A percentile compares a stretch with the other conserved stretches of the same genome.
These are phyloP conservation scores for Syzygium malaccense DNA, from an alignment of 441 rosid species.

Conservation along the genomic window DNA sequence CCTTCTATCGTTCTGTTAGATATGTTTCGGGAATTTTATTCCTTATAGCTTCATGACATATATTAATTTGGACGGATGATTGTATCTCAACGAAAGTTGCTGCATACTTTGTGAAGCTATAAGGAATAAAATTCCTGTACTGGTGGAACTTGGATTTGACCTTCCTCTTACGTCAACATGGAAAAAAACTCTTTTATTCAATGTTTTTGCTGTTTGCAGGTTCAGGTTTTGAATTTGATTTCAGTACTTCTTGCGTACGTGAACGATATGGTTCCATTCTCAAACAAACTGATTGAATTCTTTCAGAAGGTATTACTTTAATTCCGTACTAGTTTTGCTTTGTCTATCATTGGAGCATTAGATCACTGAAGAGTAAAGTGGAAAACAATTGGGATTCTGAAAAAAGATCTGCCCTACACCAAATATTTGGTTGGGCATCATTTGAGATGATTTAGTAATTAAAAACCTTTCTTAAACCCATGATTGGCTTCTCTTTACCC, in stretches of 20 bases:
- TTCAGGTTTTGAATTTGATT: slow-evolving; percentile 91
- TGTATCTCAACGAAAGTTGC: neutral
- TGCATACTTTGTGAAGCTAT: neutral
- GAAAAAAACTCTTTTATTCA: neutral
- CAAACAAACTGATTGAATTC: slow-evolving; percentile 75
- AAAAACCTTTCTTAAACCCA: neutral
- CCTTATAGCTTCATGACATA: neutral
- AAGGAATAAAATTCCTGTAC: no score
- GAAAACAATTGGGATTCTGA: neutral
- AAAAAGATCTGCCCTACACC: neutral
- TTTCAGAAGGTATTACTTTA: slow-evolving; percentile 65
- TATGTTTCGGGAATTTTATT: neutral
- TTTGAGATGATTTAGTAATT: neutral
- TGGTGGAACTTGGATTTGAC: neutral
- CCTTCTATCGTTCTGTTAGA: neutral
- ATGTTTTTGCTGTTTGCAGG: slow-evolving; percentile 40
- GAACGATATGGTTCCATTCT: slow-evolving; percentile 68
- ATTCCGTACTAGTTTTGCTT: neutral
- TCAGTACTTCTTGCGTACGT: slow-evolving; percentile 84
- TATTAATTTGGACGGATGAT: neutral
- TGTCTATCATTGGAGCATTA: neutral
- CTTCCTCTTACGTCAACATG: neutral
- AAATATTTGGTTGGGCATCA: neutral
- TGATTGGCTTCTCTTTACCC: neutral
- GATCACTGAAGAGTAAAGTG: neutral